These are phyloP conservation scores for rapeseed (Brassica napus) DNA, from an alignment of 345 rosid species.

Conservation along the genomic window Da-Ae NC_063449.1:10794001-10794500, in stretches of 20 bases:
- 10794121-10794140: neutral
- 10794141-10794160: neutral
- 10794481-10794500: constrained; percentile 26
- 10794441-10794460: neutral
- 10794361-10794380: constrained; percentile 12
- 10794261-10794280: constrained; percentile 18
- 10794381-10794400: neutral
- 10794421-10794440: neutral
- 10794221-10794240: neutral
- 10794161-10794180: constrained; percentile 12
- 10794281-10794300: neutral
- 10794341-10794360: constrained; percentile 3
- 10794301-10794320: constrained; percentile 15
- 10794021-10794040: neutral
- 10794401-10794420: neutral
- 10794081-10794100: neutral
- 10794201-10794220: neutral
- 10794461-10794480: constrained; percentile 28
- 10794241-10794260: neutral
- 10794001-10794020: neutral
- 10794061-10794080: neutral
- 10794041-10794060: neutral
- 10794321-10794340: constrained; percentile 10
- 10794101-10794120: neutral
- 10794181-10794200: constrained; percentile 19